Evolutionary conservation across 2,329 filamentous ascomycete species (phyloP).

Genomic region (Colletotrichum neosansevieriae): DNA sequence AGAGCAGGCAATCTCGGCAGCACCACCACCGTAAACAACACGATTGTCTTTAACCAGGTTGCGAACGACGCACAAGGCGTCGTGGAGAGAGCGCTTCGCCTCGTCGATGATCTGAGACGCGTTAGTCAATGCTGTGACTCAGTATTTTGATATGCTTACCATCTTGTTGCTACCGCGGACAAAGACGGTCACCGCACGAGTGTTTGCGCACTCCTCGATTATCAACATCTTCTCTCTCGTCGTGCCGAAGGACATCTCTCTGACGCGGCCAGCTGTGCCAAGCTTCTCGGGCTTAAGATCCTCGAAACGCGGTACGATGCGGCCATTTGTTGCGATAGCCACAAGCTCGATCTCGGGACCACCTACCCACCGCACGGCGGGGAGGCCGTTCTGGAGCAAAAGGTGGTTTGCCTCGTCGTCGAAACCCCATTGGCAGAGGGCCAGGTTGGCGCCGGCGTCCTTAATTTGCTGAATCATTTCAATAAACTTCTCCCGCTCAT

Average conservation of each 20-base stretch:
- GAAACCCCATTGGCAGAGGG: constrained; percentile 99
- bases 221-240: constrained; percentile 99
- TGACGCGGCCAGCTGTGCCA: constrained; percentile 87
- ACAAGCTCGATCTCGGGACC: constrained; percentile 98
- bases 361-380: constrained; percentile 97
- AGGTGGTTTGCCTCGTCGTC: constrained; percentile 99
- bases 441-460: constrained; percentile 94
- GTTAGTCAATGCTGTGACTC: constrained; percentile 39
- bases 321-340: constrained; percentile 96
- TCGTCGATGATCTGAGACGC: constrained; percentile 91
- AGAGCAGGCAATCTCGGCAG: constrained; percentile 96
- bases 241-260: constrained; percentile 96
- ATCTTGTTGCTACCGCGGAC: constrained; percentile 99
- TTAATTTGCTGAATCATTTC: constrained; percentile 99
- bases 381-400: constrained; percentile 93
- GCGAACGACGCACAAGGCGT: constrained; percentile 96
- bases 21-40: constrained; percentile 96
- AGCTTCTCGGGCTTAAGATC: constrained; percentile 93
- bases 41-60: constrained; percentile 97
- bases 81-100: constrained; percentile 96
- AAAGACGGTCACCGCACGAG: constrained; percentile 94
- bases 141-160: constrained; percentile 66
- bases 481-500: constrained; percentile 95
- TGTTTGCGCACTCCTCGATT: constrained; percentile 99
- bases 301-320: constrained; percentile 97